These are phyloP conservation scores for Spathaspora sp. DNA, from an alignment of 1,139 yeast genomes.

Conservation along the genomic window DNA sequence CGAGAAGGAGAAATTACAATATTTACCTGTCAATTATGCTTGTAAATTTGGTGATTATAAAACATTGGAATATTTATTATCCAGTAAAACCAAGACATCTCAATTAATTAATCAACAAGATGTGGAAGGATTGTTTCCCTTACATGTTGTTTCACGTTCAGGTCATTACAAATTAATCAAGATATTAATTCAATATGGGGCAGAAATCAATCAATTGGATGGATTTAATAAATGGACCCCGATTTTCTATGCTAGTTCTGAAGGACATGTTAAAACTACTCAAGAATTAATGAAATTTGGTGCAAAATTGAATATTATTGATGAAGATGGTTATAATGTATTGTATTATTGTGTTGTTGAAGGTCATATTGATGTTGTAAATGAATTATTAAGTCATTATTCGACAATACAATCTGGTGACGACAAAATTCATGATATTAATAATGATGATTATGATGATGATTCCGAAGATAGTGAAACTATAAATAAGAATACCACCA, in stretches of 20 bases:
- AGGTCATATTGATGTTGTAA: slow-evolving; percentile 80
- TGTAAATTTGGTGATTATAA: slow-evolving; percentile 80
- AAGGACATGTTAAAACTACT: slow-evolving; percentile 76
- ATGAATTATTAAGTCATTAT: slow-evolving; percentile 51
- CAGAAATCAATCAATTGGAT: slow-evolving; percentile 77
- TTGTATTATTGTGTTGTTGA: slow-evolving; percentile 91
- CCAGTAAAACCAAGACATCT: slow-evolving; percentile 15
- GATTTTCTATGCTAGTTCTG: slow-evolving; percentile 83
- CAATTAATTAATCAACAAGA: slow-evolving; percentile 53
- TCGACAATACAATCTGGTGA: slow-evolving; percentile 10
- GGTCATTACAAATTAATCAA: slow-evolving; percentile 74
- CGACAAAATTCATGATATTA: slow-evolving; percentile 1
- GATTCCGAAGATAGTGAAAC: slow-evolving; percentile 43
- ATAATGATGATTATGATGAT: slow-evolving; percentile 13
- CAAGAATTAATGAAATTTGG: slow-evolving; percentile 68
- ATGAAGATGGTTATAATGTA: slow-evolving; percentile 81
- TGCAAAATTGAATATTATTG: slow-evolving; percentile 71
- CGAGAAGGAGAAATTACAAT: slow-evolving; percentile 52
- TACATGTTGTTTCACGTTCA: slow-evolving; percentile 85
- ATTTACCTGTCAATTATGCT: slow-evolving; percentile 85
- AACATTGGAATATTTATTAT: slow-evolving; percentile 61
- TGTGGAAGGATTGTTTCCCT: slow-evolving; percentile 84
- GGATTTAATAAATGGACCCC: slow-evolving; percentile 94
- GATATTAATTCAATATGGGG: slow-evolving; percentile 68
- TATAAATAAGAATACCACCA: slow-evolving; percentile 19